A percentile compares a stretch with the other conserved stretches of the same genome.
Evolutionary conservation across 139 green algal species (phyloP).

Genomic region (Tetraselmis chui): DNA sequence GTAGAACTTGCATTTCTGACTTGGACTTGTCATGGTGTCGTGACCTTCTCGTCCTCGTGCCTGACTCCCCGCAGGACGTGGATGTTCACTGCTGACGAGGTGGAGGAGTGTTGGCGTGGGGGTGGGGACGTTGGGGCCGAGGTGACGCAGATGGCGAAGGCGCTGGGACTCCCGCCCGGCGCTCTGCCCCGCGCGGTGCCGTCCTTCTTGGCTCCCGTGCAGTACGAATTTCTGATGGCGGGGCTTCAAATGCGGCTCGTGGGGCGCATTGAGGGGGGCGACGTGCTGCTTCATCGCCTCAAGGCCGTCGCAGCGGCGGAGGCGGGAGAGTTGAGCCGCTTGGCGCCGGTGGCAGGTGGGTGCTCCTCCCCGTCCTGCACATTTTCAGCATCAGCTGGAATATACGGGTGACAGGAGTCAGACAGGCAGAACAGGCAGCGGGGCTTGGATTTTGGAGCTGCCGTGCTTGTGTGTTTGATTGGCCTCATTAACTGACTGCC

Average conservation of each 20-base stretch:
- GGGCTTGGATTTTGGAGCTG: too few species aligned
- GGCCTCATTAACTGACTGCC: too few species aligned
- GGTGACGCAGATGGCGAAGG: neutral
- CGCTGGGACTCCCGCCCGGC: neutral
- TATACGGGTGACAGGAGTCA: too few species aligned
- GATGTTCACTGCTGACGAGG: neutral
- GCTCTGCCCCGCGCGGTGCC: neutral
- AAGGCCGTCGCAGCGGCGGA: neutral
- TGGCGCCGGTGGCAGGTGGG: too few species aligned
- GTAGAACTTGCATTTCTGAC: too few species aligned
- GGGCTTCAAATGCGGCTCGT: neutral
- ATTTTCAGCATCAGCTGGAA: too few species aligned
- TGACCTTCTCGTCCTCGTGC: too few species aligned
- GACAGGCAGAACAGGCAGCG: too few species aligned
- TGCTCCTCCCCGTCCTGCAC: too few species aligned
- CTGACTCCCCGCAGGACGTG: neutral
- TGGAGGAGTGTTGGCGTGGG: neutral
- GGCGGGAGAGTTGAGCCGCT: neutral
- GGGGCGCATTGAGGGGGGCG: neutral
- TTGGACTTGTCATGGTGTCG: too few species aligned
- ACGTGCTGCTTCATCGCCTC: neutral
- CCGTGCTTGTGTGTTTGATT: too few species aligned
- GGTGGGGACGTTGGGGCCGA: neutral
- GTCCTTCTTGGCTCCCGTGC: neutral
- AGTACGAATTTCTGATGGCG: neutral